Evolutionary conservation across 2,329 filamentous ascomycete genomes (phyloP).

Genomic region (Beauveria bassiana): DNA sequence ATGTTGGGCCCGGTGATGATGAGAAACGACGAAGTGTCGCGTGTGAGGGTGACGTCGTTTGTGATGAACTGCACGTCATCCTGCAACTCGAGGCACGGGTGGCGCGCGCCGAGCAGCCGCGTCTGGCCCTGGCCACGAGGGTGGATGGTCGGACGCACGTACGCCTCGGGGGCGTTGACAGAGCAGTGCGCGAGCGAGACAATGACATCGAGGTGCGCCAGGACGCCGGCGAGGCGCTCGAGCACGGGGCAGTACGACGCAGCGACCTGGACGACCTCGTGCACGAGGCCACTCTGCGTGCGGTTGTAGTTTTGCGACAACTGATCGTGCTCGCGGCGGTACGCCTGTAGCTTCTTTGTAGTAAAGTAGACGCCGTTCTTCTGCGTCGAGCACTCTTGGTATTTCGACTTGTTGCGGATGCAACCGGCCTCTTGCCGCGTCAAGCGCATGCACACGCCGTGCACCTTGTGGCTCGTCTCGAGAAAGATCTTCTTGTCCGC

Average conservation of each 20-base stretch:
- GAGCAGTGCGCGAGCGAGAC: conserved; percentile 89
- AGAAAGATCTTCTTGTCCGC: conserved; percentile 98
- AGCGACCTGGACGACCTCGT: conserved; percentile 86
- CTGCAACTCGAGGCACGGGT: conserved; percentile 98
- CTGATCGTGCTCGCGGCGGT: conserved; percentile 88
- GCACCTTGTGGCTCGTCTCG: conserved; percentile 81
- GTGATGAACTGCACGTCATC: conserved; percentile 98
- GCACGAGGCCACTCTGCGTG: conserved; percentile 83
- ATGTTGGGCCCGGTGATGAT: conserved; percentile 98
- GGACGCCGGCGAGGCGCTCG: conserved; percentile 77
- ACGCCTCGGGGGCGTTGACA: conserved; percentile 84
- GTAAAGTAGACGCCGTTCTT: conserved; percentile 99
- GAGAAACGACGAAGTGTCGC: conserved; percentile 77
- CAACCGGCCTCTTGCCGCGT: conserved; percentile 86
- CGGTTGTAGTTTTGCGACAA: conserved; percentile 91
- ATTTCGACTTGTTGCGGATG: conserved; percentile 83
- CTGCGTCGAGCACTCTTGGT: conserved; percentile 93
- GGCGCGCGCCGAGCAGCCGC: conserved; percentile 82
- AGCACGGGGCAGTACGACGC: conserved; percentile 91
- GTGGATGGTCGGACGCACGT: conserved; percentile 87
- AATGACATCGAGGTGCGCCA: conserved; percentile 92
- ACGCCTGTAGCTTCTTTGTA: conserved; percentile 68
- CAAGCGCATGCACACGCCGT: conserved; percentile 93
- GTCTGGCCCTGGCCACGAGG: conserved; percentile 81
- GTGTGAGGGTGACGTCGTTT: conserved; percentile 79